Conservation (phyloP, 2,329 filamentous ascomycete genomes). For the Colletotrichum sp. region DNA sequence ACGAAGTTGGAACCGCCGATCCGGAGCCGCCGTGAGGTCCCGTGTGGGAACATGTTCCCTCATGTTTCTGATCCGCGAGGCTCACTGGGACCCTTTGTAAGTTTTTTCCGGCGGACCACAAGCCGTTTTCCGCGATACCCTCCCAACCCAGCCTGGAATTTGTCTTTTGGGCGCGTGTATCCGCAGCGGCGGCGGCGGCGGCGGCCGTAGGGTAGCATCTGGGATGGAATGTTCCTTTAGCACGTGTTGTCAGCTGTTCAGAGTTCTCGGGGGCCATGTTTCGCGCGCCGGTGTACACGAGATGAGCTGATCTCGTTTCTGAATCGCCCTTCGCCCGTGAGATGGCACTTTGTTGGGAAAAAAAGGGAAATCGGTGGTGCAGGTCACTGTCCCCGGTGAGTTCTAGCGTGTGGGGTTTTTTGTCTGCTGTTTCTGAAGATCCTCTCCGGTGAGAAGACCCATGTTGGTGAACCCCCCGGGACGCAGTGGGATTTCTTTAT, state of each 20-base stretch:
- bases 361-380: background rate
- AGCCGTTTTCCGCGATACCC: background rate
- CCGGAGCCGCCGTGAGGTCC: slow-evolving; percentile 13
- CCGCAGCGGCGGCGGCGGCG: background rate
- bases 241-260: background rate
- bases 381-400: background rate
- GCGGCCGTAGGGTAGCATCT: background rate
- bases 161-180: background rate
- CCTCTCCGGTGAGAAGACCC: background rate
- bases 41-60: background rate
- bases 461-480: background rate
- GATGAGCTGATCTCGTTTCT: background rate
- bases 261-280: background rate
- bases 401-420: slow-evolving; percentile 3
- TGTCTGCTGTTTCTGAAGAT: slow-evolving; percentile 6
- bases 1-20: slow-evolving; percentile 16
- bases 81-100: background rate
- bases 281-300: background rate
- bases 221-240: background rate
- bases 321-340: background rate
- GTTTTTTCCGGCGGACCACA: background rate
- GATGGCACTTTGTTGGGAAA: background rate
- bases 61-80: background rate
- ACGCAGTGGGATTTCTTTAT: background rate
- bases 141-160: background rate